These are phyloP conservation scores for Chrysosporium keratinophilum DNA, from an alignment of 2,329 filamentous ascomycete genomes.

Conservation along the genomic window DNA sequence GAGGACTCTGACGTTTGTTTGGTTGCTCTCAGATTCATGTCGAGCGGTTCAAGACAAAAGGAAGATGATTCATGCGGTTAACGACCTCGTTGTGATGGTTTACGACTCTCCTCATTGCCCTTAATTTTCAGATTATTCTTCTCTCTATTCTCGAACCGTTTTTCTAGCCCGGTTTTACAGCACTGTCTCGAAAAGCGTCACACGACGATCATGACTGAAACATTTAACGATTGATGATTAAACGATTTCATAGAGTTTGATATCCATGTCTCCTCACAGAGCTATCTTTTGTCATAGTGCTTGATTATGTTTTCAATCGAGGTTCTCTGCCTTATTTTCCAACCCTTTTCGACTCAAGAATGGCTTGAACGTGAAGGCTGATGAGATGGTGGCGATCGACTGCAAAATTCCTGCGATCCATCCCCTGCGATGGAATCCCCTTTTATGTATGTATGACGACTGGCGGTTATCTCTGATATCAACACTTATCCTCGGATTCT, in stretches of 20 bases:
- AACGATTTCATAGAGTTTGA: conserved; percentile 13
- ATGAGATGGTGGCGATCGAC: no score
- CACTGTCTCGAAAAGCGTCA: conserved; percentile 7
- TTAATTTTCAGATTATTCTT: neutral
- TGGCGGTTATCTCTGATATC: no score
- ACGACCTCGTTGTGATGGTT: neutral
- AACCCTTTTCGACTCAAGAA: conserved; percentile 15
- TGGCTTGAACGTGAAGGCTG: no score
- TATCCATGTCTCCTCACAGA: conserved; percentile 14
- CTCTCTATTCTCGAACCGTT: neutral
- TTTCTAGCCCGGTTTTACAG: conserved; percentile 9
- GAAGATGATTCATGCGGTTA: neutral
- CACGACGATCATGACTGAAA: conserved; percentile 2
- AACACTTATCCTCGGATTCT: no score
- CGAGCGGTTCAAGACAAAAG: neutral
- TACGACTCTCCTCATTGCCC: neutral
- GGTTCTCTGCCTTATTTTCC: neutral
- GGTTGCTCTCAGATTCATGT: neutral
- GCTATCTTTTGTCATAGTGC: conserved; percentile 5
- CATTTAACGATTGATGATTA: conserved; percentile 12
- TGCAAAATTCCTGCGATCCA: no score
- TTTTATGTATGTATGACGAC: no score
- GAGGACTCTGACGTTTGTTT: conserved; percentile 10
- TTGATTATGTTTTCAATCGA: neutral
- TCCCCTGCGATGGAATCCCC: no score